Evolutionary conservation across 2,329 filamentous ascomycete species (phyloP).

Genomic region (Penicillium sp.): DNA sequence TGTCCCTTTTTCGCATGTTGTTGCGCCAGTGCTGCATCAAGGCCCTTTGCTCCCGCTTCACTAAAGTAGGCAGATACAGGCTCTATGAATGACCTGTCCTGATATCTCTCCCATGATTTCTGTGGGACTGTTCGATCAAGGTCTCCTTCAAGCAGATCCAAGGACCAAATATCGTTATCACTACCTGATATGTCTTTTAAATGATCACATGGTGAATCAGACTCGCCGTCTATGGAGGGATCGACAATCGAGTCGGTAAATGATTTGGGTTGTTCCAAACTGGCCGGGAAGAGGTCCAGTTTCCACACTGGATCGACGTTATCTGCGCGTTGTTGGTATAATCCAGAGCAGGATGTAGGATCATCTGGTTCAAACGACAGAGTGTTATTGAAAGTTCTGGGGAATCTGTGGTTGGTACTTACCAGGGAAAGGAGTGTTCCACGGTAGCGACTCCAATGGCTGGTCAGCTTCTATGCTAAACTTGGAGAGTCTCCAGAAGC

Average conservation of each 20-base stretch:
- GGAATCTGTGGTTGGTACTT: conserved; percentile 10
- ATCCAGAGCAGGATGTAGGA: conserved; percentile 22
- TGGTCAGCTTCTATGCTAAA: conserved; percentile 40
- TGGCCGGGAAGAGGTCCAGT: conserved; percentile 34
- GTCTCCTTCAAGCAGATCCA: conserved; percentile 26
- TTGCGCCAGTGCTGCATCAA: conserved; percentile 39
- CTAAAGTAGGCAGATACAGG: conserved; percentile 44
- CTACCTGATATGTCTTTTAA: conserved; percentile 13
- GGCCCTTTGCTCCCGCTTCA: conserved; percentile 42
- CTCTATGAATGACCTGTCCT: conserved; percentile 32
- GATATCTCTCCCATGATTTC: conserved; percentile 46
- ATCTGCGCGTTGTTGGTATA: conserved; percentile 21
- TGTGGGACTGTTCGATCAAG: conserved; percentile 19
- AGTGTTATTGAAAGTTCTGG: conserved; percentile 1
- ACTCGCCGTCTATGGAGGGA: conserved; percentile 19
- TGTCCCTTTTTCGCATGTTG: conserved; percentile 22
- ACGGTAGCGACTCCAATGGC: conserved; percentile 37
- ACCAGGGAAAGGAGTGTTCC: conserved; percentile 39
- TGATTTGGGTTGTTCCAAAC: conserved; percentile 23
- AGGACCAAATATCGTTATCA: conserved; percentile 37
- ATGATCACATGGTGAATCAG: conserved; percentile 7
- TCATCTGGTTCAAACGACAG: conserved; percentile 11
- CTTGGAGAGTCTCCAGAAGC: conserved; percentile 40
- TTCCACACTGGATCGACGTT: conserved; percentile 31
- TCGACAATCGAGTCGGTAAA: conserved; percentile 23